These are phyloP conservation scores for Tricholoma saponaceum DNA, from an alignment of 768 basidiomycete genomes.

Conservation along the genomic window DNA sequence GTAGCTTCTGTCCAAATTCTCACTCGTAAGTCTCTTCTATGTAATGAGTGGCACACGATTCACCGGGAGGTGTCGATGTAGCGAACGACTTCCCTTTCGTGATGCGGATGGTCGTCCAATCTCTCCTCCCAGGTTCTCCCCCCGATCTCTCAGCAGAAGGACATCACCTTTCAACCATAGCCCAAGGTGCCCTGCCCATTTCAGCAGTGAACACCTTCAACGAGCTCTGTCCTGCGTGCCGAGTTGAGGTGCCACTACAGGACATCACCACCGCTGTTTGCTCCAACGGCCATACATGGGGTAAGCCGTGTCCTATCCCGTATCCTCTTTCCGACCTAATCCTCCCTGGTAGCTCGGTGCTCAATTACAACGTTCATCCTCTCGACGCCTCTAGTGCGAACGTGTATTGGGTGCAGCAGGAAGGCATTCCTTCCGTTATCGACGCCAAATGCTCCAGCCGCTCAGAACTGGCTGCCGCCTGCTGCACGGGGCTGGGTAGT, in stretches of 20 bases:
- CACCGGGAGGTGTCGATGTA: slow-evolving; percentile 18
- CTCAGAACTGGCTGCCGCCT: slow-evolving; percentile 40
- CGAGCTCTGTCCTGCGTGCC: slow-evolving; percentile 77
- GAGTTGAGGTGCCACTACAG: slow-evolving; percentile 51
- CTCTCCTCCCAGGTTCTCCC: slow-evolving; percentile 47
- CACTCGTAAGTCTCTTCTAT: slow-evolving; percentile 34
- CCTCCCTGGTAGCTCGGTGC: slow-evolving; percentile 54
- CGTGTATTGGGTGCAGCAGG: slow-evolving; percentile 76
- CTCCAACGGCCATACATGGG: slow-evolving; percentile 71
- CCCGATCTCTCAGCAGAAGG: slow-evolving; percentile 34
- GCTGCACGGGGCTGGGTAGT: slow-evolving; percentile 61
- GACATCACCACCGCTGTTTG: slow-evolving; percentile 62
- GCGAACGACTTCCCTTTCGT: slow-evolving; percentile 65
- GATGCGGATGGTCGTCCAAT: slow-evolving; percentile 55
- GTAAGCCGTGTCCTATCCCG: slow-evolving; percentile 35
- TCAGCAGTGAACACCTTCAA: slow-evolving; percentile 39
- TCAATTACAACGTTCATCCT: slow-evolving; percentile 79
- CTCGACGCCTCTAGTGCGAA: slow-evolving; percentile 72
- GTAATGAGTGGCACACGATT: slow-evolving; percentile 3
- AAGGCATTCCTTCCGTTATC: slow-evolving; percentile 73
- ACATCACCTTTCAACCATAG: slow-evolving; percentile 22
- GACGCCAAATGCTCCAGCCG: slow-evolving; percentile 22
- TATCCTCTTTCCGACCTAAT: slow-evolving; percentile 10
- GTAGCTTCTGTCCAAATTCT: slow-evolving; percentile 40
- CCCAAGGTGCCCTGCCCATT: slow-evolving; percentile 23